Conservation (phyloP, 345 rosid genomes). For the Microcos paniculata region DNA sequence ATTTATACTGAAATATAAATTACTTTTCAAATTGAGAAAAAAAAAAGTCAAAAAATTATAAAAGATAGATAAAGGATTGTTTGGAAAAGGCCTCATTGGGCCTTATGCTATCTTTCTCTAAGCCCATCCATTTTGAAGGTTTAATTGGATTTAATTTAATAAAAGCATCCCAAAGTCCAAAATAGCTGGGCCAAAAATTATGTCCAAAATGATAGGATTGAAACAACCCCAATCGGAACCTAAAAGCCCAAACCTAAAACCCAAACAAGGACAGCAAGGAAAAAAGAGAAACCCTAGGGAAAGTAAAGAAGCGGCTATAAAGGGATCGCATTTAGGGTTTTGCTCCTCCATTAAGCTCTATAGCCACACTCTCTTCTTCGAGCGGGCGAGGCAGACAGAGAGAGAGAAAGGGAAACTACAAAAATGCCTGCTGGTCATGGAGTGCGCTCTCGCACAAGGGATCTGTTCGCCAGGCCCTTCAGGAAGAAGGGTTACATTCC, state of each 20-base stretch:
- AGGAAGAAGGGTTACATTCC: constrained; percentile 85
- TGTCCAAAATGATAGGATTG: too few species aligned
- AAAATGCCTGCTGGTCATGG: constrained; percentile 84
- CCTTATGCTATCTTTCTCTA: too few species aligned
- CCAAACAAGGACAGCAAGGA: neutral
- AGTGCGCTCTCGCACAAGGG: constrained; percentile 58
- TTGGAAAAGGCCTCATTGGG: too few species aligned
- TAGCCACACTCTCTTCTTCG: neutral
- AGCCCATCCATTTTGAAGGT: too few species aligned
- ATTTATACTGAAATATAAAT: too few species aligned
- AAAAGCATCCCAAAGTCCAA: too few species aligned
- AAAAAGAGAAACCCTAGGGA: neutral
- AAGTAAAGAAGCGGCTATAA: neutral
- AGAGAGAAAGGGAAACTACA: neutral
- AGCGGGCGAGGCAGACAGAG: neutral
- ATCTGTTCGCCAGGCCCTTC: constrained; percentile 62
- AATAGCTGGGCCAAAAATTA: too few species aligned
- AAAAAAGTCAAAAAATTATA: too few species aligned
- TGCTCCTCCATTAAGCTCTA: neutral
- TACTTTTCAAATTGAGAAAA: too few species aligned
- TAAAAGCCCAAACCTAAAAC: neutral
- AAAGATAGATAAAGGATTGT: too few species aligned
- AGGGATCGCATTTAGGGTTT: neutral
- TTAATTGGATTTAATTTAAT: too few species aligned
- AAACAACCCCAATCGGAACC: neutral